Evolutionary conservation across 257 asterid species (phyloP).

Genomic region (Fraxinus pennsylvanica): DNA sequence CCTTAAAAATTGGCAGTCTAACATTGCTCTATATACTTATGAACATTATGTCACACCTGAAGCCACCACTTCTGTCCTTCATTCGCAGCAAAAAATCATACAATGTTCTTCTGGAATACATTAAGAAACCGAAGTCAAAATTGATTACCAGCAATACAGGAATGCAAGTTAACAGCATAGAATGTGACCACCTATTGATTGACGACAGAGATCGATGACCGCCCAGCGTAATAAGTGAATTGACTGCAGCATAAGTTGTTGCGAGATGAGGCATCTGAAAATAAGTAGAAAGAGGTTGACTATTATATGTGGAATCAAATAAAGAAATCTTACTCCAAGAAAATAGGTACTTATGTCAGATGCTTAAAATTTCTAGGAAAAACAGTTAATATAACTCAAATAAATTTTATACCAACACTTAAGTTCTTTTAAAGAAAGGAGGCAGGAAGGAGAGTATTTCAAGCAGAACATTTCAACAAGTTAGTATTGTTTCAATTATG

Average conservation of each 20-base stretch:
- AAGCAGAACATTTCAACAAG: background rate
- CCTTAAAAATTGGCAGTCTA: background rate
- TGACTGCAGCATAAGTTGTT: conserved; percentile 91
- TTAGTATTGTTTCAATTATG: background rate
- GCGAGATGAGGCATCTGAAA: conserved; percentile 98
- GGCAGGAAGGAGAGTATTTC: background rate
- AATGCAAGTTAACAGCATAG: conserved; percentile 13
- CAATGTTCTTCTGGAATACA: conserved; percentile 54
- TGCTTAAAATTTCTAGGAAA: background rate
- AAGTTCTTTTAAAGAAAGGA: background rate
- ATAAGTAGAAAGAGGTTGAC: background rate
- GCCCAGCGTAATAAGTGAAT: conserved; percentile 80
- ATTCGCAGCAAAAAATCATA: conserved; percentile 62
- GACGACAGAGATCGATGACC: conserved; percentile 70
- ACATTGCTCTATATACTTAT: conserved; percentile 12
- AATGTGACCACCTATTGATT: conserved; percentile 60
- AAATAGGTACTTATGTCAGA: background rate
- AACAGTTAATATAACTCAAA: conserved; percentile 2
- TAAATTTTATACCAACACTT: background rate
- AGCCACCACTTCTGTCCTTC: conserved; percentile 94
- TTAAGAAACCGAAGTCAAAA: conserved; percentile 17
- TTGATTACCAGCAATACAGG: background rate
- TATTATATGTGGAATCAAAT: conserved; percentile 15
- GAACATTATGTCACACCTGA: conserved; percentile 57
- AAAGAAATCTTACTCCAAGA: conserved; percentile 6